Evolutionary conservation across 805 yeast genomes (phyloP), one percentile per base, ranked within the genome.

Genomic region (Vanderwaltozyma tropicalis): DNA sequence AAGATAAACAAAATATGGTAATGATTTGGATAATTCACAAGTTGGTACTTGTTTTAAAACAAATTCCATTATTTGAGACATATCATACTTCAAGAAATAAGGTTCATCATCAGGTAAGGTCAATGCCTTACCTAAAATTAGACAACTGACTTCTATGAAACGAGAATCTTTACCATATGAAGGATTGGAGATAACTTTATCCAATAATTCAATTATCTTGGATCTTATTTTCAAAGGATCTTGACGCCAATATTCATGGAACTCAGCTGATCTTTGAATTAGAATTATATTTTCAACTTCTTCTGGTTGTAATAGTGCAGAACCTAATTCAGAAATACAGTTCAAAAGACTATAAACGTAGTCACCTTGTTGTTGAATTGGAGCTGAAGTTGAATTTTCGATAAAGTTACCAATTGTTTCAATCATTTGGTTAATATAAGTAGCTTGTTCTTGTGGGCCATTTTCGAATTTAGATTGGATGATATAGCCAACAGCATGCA

Each of bases 281-380:
- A 40, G 37, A 15, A 34, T 37, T 6, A 50, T 49, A 31, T 61
- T 54, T 6, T 55, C 51, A 9, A 52, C 45, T 2, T 64, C 61
- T 18, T 78, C 76, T 0, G 84, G 78, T 2, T 71, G 57, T 35
- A 74, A 73, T 50, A 80, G 57, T 0, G 87, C 85, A 39, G 77
- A 79, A 0, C 86, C 92, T 3, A 85, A 62, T 37, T 80, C 83
- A n/a, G 69, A 68, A 0, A 86, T 55, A 50, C 86, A 81, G 12
- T 72, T 61, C 19, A 84, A 56, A 32, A 83, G 57, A 18, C 87
- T 78, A 2, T 67, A 51, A 1, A 72, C 49, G 44, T 77, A 78
- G 3, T 72, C 76, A 3, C 59, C 45, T 24, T 64, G 63, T 10
- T 50, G 41, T 28, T 45, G 49, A 14, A 24, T 31, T 15, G 33